phyloP scores from a whole-genome alignment of 2,329 filamentous ascomycete species.

The Penicillium sp. region DNA sequence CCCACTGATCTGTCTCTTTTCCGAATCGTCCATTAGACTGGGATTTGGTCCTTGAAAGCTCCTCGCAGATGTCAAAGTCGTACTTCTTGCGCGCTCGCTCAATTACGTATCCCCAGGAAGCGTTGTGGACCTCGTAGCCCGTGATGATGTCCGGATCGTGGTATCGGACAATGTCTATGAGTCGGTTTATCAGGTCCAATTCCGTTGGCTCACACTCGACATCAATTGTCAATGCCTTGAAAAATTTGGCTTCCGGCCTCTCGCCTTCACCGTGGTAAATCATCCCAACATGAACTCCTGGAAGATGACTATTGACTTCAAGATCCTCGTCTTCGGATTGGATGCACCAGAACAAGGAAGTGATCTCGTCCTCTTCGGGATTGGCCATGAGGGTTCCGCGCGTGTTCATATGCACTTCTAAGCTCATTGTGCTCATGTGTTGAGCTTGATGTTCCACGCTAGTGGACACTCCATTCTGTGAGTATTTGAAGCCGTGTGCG shows the following conservation, averaged over 20 bases:
- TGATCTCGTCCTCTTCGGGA: slow-evolving; percentile 84
- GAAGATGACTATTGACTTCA: slow-evolving; percentile 50
- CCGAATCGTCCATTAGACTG: slow-evolving; percentile 81
- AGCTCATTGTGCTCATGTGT: slow-evolving; percentile 95
- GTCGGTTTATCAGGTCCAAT: slow-evolving; percentile 77
- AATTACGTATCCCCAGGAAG: slow-evolving; percentile 93
- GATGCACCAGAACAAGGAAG: slow-evolving; percentile 86
- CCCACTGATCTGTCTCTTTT: slow-evolving; percentile 86
- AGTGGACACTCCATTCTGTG: slow-evolving; percentile 70
- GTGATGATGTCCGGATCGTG: slow-evolving; percentile 91
- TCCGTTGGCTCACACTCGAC: slow-evolving; percentile 76
- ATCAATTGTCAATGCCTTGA: slow-evolving; percentile 61
- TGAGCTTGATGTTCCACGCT: slow-evolving; percentile 80
- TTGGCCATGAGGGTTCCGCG: slow-evolving; percentile 79
- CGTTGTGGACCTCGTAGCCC: slow-evolving; percentile 90
- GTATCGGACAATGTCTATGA: slow-evolving; percentile 80
- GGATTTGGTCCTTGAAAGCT: slow-evolving; percentile 83
- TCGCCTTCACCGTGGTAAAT: slow-evolving; percentile 68
- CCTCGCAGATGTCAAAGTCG: slow-evolving; percentile 86
- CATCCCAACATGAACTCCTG: slow-evolving; percentile 65
- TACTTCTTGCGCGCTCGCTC: slow-evolving; percentile 84
- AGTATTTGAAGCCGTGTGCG: slow-evolving; percentile 80
- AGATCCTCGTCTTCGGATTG: slow-evolving; percentile 68
- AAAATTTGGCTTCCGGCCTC: slow-evolving; percentile 60
- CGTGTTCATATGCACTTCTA: slow-evolving; percentile 90